Conservation (phyloP, 1,139 yeast genomes). For the Kodamaea plutei region DNA sequence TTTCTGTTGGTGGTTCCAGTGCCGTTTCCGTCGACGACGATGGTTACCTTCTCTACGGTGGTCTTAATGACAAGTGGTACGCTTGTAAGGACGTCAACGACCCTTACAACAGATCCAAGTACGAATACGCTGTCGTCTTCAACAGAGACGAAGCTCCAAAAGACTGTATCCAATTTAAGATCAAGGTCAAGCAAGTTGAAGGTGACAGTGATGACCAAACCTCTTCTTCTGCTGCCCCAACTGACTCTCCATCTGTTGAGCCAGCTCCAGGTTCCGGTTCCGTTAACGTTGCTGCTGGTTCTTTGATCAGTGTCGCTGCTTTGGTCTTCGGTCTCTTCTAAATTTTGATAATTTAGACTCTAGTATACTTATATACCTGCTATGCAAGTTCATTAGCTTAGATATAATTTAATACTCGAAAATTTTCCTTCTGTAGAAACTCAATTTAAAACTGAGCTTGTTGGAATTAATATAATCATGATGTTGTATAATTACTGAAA, state of each 20-base stretch:
- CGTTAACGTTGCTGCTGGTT: conserved; percentile 1
- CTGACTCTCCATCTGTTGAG: neutral
- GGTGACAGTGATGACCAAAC: neutral
- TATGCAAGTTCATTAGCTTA: conserved; percentile 1
- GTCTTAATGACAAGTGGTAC: conserved; percentile 23
- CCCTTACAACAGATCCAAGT: conserved; percentile 23
- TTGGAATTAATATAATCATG: too few species aligned
- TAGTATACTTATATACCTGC: neutral
- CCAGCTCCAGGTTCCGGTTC: neutral
- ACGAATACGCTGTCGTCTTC: neutral
- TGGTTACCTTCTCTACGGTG: conserved; percentile 23
- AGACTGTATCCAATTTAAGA: neutral
- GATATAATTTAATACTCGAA: too few species aligned
- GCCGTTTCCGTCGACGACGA: conserved; percentile 13
- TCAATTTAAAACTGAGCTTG: too few species aligned
- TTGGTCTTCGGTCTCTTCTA: neutral
- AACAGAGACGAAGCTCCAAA: neutral
- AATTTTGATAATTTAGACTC: neutral
- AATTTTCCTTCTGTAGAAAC: too few species aligned
- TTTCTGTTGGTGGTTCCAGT: neutral
- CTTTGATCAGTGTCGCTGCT: conserved; percentile 1
- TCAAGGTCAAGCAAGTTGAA: neutral
- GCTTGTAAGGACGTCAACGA: conserved; percentile 39
- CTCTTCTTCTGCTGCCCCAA: neutral
- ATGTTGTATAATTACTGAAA: too few species aligned